Evolutionary conservation across 352 stramenopile species (phyloP).

Genomic region (Phytophthora vignae): DNA sequence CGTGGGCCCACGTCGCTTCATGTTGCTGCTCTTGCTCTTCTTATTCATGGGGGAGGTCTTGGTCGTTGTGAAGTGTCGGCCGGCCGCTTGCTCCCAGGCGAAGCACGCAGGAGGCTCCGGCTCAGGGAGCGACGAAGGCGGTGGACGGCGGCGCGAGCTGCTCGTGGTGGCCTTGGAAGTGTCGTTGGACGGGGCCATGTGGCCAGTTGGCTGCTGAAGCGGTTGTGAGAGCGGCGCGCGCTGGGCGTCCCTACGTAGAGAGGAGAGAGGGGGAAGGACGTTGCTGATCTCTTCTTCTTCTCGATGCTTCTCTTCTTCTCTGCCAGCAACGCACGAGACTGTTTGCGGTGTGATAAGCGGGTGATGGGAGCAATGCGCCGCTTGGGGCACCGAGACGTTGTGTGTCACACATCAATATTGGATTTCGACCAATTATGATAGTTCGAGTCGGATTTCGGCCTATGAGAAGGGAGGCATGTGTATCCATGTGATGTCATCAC

Average conservation of each 20-base stretch:
- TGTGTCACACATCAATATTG: conserved; percentile 3
- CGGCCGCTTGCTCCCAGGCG: conserved; percentile 10
- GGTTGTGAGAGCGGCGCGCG: conserved; percentile 1
- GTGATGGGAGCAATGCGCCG: conserved; percentile 15
- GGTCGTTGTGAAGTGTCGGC: not conserved
- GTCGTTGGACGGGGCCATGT: conserved; percentile 31
- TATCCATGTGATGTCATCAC: conserved; percentile 29
- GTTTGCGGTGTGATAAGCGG: not conserved
- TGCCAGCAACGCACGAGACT: not conserved
- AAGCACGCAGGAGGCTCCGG: conserved; percentile 16
- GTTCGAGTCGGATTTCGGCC: conserved; percentile 4
- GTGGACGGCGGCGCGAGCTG: conserved; percentile 8
- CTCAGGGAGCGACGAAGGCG: conserved; percentile 29
- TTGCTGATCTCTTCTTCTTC: too few relatives aligned
- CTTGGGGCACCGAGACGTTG: conserved; percentile 14
- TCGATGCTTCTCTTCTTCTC: conserved; percentile 2
- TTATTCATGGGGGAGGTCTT: conserved; percentile 6
- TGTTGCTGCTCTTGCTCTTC: conserved; percentile 16
- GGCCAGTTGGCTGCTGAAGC: not conserved
- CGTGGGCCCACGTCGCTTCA: conserved; percentile 5
- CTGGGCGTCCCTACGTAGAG: not conserved
- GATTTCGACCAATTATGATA: conserved; percentile 10
- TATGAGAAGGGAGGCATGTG: not conserved
- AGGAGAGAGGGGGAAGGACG: not conserved
- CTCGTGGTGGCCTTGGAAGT: not conserved